These are phyloP conservation scores for Schizochytrium sp. DNA, from an alignment of 108 stramenopile species.

Conservation along the genomic window DNA sequence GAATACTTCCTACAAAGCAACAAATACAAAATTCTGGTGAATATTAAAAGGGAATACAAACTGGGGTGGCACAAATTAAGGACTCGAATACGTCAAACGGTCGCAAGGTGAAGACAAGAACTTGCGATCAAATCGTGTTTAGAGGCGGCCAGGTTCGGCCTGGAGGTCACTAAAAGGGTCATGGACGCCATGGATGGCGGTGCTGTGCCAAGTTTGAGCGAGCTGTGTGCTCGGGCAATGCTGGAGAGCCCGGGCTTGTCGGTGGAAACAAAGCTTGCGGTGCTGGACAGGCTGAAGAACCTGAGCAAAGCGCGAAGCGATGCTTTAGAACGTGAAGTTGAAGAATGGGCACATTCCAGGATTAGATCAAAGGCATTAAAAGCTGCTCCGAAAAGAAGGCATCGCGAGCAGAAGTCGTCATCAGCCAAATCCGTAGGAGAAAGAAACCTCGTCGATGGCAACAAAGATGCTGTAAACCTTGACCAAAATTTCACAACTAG, in stretches of 20 bases:
- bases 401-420: not conserved
- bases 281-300: conserved; percentile 34
- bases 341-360: not conserved
- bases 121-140: not conserved
- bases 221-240: conserved; percentile 19
- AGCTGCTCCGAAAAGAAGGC: not conserved
- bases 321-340: conserved; percentile 12
- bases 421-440: not conserved
- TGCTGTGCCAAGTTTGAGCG: not conserved
- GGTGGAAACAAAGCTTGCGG: conserved; percentile 29
- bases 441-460: too few species aligned
- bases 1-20: too few species aligned
- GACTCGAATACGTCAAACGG: conserved; percentile 3
- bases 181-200: not conserved
- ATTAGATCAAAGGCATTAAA: not conserved
- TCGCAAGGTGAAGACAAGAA: not conserved
- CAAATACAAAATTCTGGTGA: not conserved
- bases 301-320: conserved; percentile 55
- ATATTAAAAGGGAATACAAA: not conserved
- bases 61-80: not conserved
- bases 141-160: not conserved
- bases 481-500: too few species aligned
- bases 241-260: conserved; percentile 26
- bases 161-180: not conserved
- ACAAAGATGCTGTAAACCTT: too few species aligned